These are phyloP conservation scores for Datisca glomerata DNA, from an alignment of 306 rosid species.

Conservation along the genomic window DNA sequence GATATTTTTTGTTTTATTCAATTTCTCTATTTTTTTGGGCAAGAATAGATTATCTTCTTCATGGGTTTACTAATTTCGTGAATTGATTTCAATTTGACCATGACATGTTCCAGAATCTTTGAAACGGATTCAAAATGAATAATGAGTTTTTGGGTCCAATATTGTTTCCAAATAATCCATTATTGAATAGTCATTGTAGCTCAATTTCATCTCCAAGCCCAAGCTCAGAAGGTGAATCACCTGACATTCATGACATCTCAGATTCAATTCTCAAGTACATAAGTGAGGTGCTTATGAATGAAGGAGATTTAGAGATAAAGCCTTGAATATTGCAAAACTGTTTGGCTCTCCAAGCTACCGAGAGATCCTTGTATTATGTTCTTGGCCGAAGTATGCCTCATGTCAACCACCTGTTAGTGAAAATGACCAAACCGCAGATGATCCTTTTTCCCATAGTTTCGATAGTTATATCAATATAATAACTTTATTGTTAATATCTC, in stretches of 20 bases:
- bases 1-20: too few species aligned
- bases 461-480: too few species aligned
- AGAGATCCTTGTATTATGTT: constrained; percentile 38
- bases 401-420: constrained; percentile 5
- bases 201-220: constrained; percentile 5
- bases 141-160: constrained; percentile 3
- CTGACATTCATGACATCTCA: constrained; percentile 27
- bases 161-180: constrained; percentile 14
- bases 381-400: constrained; percentile 26
- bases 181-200: constrained; percentile 1
- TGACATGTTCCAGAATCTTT: not conserved
- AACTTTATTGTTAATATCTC: too few species aligned
- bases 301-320: constrained; percentile 40
- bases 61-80: too few species aligned
- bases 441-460: too few species aligned
- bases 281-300: constrained; percentile 54
- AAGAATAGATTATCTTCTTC: too few species aligned
- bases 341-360: constrained; percentile 37
- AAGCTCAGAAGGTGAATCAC: constrained; percentile 22
- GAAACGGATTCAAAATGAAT: not conserved
- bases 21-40: too few species aligned
- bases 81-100: too few species aligned
- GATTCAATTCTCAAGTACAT: constrained; percentile 28
- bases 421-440: too few species aligned
- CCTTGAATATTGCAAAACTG: constrained; percentile 39